Evolutionary conservation across 768 basidiomycete genomes (phyloP).

Genomic region (Pisolithus orientalis): DNA sequence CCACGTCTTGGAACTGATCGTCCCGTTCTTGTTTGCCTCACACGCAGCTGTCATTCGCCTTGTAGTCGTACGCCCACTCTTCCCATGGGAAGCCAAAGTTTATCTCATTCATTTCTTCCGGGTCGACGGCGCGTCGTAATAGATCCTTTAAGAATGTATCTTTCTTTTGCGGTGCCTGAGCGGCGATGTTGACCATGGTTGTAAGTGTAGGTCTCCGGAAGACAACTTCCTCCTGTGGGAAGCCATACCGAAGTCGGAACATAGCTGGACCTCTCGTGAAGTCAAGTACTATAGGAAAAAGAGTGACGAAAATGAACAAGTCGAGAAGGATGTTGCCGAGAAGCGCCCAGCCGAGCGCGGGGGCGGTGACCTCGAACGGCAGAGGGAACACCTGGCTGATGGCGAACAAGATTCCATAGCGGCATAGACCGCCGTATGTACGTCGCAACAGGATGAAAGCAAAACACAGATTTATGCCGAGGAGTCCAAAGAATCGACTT

Average conservation of each 20-base stretch:
- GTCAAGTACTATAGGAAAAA: constrained; percentile 19
- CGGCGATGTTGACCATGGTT: constrained; percentile 18
- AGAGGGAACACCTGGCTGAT: constrained; percentile 15
- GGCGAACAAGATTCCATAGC: constrained; percentile 24
- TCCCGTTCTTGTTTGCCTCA: constrained; percentile 15
- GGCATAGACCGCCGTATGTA: constrained; percentile 15
- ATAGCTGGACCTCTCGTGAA: constrained; percentile 14
- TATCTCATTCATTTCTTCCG: constrained; percentile 20
- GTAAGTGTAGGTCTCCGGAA: constrained; percentile 26
- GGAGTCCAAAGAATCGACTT: constrained; percentile 20
- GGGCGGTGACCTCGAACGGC: constrained; percentile 5
- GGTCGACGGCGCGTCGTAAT: constrained; percentile 22
- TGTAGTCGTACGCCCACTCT: constrained; percentile 27
- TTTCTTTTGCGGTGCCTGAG: constrained; percentile 21
- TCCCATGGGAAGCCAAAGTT: constrained; percentile 27
- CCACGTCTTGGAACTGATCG: constrained; percentile 19
- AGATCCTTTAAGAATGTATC: constrained; percentile 20
- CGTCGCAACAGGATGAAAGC: constrained; percentile 20
- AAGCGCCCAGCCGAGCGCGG: constrained; percentile 12
- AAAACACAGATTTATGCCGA: constrained; percentile 22
- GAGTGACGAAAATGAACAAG: constrained; percentile 19
- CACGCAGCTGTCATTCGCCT: constrained; percentile 23
- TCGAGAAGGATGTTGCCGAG: constrained; percentile 21
- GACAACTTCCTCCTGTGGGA: constrained; percentile 21
- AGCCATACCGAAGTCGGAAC: constrained; percentile 23